These are phyloP conservation scores for Volutella citrinella DNA, from an alignment of 2,329 filamentous ascomycete genomes.

Conservation along the genomic window DNA sequence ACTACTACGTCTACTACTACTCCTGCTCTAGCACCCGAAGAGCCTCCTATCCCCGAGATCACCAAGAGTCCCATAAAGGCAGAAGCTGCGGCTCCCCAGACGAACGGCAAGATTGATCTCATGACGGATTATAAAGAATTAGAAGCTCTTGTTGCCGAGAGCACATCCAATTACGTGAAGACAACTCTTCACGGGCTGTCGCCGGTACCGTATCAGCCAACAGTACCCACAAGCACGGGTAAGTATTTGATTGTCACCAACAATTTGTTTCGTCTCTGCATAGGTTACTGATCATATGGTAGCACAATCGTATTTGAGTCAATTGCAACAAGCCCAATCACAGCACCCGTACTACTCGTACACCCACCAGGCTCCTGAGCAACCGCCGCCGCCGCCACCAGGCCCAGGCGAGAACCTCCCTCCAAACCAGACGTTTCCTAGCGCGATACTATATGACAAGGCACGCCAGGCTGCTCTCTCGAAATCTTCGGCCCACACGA, in stretches of 20 bases:
- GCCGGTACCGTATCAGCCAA: constrained; percentile 41
- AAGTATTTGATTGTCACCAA: too few relatives aligned
- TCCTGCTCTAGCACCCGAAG: too few relatives aligned
- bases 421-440: constrained; percentile 55
- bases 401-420: constrained; percentile 42
- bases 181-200: constrained; percentile 42
- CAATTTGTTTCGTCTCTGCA: too few relatives aligned
- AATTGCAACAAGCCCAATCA: constrained; percentile 36
- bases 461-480: constrained; percentile 57
- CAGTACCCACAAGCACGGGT: constrained; percentile 38
- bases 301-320: constrained; percentile 35
- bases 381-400: constrained; percentile 26
- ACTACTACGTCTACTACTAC: not conserved
- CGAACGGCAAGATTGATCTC: constrained; percentile 30
- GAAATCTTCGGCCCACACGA: constrained; percentile 52
- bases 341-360: constrained; percentile 35
- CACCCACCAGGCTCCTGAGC: constrained; percentile 34
- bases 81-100: constrained; percentile 20
- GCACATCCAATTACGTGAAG: constrained; percentile 43
- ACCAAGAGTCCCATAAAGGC: constrained; percentile 24
- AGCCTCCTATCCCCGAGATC: too few relatives aligned
- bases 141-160: constrained; percentile 42
- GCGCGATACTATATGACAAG: constrained; percentile 54
- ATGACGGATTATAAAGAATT: constrained; percentile 41
- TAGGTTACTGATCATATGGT: constrained; percentile 32